Percentiles rank a stretch among this genome's conserved stretches.
phyloP scores from a whole-genome alignment of 805 yeast species.

The Myxozyma melibiosi region DNA sequence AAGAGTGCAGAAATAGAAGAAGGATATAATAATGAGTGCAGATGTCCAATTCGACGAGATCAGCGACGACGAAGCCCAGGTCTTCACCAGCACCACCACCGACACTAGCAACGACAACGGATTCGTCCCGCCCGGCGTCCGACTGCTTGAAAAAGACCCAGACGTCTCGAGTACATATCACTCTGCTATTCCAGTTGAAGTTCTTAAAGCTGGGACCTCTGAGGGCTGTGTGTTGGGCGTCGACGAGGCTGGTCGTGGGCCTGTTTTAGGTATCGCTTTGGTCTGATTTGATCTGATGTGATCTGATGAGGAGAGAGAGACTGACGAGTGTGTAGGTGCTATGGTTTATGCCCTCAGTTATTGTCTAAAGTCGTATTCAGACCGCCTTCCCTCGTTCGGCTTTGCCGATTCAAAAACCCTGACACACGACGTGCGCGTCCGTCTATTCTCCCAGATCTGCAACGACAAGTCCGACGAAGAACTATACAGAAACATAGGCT shows the following conservation, averaged over 20 bases:
- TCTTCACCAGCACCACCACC: neutral
- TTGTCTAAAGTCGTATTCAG: conserved; percentile 57
- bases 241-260: conserved; percentile 99
- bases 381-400: conserved; percentile 61
- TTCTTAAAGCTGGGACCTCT: conserved; percentile 5
- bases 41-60: neutral
- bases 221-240: conserved; percentile 67
- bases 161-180: conserved; percentile 28
- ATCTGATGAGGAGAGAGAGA: neutral
- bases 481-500: conserved; percentile 67
- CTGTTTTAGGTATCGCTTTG: conserved; percentile 85
- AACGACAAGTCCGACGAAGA: conserved; percentile 42
- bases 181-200: conserved; percentile 24
- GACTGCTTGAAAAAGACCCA: neutral
- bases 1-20: neutral
- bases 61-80: neutral
- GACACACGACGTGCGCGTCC: conserved; percentile 68
- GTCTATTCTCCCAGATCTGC: conserved; percentile 63
- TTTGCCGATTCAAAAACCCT: conserved; percentile 93
- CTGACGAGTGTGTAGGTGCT: conserved; percentile 47
- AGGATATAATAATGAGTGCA: neutral
- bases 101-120: too few relatives aligned
- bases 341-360: conserved; percentile 95
- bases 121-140: conserved; percentile 28
- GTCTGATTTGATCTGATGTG: neutral